Conservation (phyloP, 1,284 basidiomycete species). For the Cystobasidium pallidum region DNA sequence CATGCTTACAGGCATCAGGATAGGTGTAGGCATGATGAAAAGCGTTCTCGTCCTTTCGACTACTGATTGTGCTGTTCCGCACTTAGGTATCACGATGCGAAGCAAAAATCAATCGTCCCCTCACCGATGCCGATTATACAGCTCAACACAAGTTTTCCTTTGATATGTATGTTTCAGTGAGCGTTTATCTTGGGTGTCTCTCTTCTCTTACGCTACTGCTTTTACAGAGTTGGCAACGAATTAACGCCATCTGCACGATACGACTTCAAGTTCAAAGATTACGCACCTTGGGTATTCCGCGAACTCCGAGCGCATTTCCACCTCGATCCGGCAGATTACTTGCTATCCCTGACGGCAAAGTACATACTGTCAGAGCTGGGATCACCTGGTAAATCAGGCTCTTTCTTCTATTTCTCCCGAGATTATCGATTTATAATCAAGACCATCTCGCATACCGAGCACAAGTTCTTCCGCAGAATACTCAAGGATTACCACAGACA, state of each 20-base stretch:
- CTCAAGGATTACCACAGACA: constrained; percentile 85
- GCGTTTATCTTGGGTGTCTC: not conserved
- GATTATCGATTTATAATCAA: constrained; percentile 99
- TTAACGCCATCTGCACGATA: constrained; percentile 93
- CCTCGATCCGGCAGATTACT: constrained; percentile 94
- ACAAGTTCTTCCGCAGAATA: constrained; percentile 87
- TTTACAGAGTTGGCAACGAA: constrained; percentile 83
- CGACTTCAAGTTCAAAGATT: constrained; percentile 99
- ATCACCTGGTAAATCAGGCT: constrained; percentile 97
- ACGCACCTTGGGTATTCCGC: constrained; percentile 96
- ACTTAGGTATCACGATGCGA: constrained; percentile 89
- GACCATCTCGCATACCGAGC: constrained; percentile 91
- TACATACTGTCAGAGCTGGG: constrained; percentile 98
- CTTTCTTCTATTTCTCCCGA: constrained; percentile 98
- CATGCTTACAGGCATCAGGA: constrained; percentile 97
- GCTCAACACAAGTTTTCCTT: constrained; percentile 95
- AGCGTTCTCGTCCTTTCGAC: too few relatives aligned
- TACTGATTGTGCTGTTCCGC: too few relatives aligned
- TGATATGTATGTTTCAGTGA: constrained; percentile 72
- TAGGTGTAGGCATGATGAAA: constrained; percentile 68
- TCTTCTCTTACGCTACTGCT: not conserved
- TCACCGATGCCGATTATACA: constrained; percentile 84
- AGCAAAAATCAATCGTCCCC: constrained; percentile 83
- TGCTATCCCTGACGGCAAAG: constrained; percentile 91
- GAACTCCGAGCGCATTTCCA: constrained; percentile 92